Evolutionary conservation across 1,284 basidiomycete genomes (phyloP).

Genomic region (Microbotryum intermedium): DNA sequence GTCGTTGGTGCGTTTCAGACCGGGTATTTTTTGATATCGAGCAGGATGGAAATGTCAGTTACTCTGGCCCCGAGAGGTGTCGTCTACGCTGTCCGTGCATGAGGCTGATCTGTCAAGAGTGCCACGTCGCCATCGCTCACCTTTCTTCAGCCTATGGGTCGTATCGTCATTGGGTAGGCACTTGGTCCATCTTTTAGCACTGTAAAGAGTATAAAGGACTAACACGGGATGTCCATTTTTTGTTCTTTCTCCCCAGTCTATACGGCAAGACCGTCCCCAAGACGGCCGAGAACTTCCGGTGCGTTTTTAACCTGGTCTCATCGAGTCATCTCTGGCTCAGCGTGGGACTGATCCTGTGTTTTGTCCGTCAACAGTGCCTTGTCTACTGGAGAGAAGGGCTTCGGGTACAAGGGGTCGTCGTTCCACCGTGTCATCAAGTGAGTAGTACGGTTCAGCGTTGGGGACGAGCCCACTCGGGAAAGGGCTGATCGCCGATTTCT

Average conservation of each 20-base stretch:
- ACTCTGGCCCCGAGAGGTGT: not conserved
- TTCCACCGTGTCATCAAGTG: slow-evolving; percentile 54
- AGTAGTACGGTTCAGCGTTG: too few species aligned
- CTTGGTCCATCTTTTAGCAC: slow-evolving; percentile 37
- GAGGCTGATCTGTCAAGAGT: not conserved
- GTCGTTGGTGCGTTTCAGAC: too few species aligned
- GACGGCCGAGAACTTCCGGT: slow-evolving; percentile 57
- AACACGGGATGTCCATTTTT: slow-evolving; percentile 14
- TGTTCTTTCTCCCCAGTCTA: not conserved
- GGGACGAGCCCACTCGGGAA: too few species aligned
- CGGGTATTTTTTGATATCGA: slow-evolving; percentile 83
- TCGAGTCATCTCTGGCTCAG: not conserved
- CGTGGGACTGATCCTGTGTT: slow-evolving; percentile 1
- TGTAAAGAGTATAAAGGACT: too few species aligned
- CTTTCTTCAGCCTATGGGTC: slow-evolving; percentile 65
- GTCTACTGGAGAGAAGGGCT: slow-evolving; percentile 63
- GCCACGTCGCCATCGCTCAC: not conserved
- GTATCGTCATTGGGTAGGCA: slow-evolving; percentile 53
- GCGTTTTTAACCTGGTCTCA: not conserved
- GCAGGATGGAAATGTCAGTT: slow-evolving; percentile 44
- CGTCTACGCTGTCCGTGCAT: not conserved
- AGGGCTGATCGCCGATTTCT: too few species aligned
- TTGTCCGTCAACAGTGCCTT: slow-evolving; percentile 43
- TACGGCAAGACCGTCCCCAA: slow-evolving; percentile 62
- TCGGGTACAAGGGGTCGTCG: slow-evolving; percentile 57